phyloP scores from a whole-genome alignment of 2,329 filamentous ascomycete species.

The Rhexocercosporidium sp. region DNA sequence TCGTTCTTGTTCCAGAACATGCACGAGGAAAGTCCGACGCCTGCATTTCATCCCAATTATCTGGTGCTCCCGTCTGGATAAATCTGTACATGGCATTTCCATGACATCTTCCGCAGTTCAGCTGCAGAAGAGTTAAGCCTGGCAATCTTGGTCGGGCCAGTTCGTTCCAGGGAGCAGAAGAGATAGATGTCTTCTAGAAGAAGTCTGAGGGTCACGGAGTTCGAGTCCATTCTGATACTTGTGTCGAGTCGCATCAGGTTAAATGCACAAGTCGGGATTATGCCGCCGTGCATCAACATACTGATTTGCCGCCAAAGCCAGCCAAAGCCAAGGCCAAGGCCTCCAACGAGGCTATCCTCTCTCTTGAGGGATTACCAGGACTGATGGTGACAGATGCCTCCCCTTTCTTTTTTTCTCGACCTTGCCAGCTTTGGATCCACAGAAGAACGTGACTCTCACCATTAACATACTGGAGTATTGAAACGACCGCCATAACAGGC shows the following conservation, averaged over 20 bases:
- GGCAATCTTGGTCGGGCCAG: not conserved
- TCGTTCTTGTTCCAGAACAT: not conserved
- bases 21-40: not conserved
- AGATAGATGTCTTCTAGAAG: conserved; percentile 16
- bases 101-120: not conserved
- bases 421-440: conserved; percentile 8
- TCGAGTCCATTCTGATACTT: conserved; percentile 3
- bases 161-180: not conserved
- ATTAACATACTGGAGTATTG: not conserved
- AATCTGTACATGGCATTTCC: not conserved
- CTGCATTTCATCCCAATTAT: not conserved
- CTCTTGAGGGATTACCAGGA: no score
- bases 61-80: conserved; percentile 1
- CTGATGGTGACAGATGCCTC: no score
- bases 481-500: not conserved
- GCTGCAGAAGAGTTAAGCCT: conserved; percentile 14
- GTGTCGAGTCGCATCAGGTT: conserved; percentile 14
- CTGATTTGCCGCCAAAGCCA: not conserved
- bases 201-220: not conserved
- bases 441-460: conserved; percentile 19
- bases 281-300: not conserved
- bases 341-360: not conserved
- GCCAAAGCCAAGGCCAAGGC: no score
- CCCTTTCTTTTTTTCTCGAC: not conserved
- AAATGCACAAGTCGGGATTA: conserved; percentile 15